A percentile compares a stretch with the other conserved stretches of the same genome.
These are phyloP conservation scores for Sordariomycetes sp. DNA, from an alignment of 2,329 filamentous ascomycete genomes.

Conservation along the genomic window DNA sequence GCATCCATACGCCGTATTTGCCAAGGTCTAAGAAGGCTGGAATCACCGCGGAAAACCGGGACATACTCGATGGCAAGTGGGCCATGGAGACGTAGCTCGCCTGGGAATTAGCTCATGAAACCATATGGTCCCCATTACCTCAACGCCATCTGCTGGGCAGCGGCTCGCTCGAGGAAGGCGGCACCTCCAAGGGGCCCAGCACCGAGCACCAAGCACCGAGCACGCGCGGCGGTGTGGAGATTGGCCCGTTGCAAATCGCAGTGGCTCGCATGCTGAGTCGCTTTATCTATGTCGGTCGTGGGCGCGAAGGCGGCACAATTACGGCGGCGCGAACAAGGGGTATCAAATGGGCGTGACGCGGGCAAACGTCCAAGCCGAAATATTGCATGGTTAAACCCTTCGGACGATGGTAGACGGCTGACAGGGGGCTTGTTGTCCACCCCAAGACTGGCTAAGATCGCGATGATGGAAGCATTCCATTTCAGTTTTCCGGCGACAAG, in stretches of 20 bases:
- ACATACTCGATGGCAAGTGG: background rate
- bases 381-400: background rate
- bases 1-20: too few species aligned
- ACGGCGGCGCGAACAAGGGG: background rate
- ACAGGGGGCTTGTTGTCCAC: background rate
- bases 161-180: background rate
- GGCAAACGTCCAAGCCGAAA: background rate
- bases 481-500: background rate
- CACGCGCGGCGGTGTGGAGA: background rate
- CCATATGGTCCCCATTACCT: background rate
- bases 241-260: background rate
- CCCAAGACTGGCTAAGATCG: background rate
- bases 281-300: background rate
- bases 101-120: background rate
- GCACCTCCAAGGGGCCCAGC: background rate
- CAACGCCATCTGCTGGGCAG: background rate
- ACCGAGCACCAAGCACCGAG: background rate
- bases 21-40: background rate
- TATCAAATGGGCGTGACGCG: background rate
- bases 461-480: background rate
- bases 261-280: background rate
- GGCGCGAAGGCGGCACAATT: constrained; percentile 1
- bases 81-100: background rate
- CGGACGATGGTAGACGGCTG: background rate
- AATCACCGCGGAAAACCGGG: background rate